Evolutionary conservation across 768 basidiomycete genomes (phyloP), one percentile per base, ranked within the genome.

Genomic region (Agaricus sinodeliciosus): DNA sequence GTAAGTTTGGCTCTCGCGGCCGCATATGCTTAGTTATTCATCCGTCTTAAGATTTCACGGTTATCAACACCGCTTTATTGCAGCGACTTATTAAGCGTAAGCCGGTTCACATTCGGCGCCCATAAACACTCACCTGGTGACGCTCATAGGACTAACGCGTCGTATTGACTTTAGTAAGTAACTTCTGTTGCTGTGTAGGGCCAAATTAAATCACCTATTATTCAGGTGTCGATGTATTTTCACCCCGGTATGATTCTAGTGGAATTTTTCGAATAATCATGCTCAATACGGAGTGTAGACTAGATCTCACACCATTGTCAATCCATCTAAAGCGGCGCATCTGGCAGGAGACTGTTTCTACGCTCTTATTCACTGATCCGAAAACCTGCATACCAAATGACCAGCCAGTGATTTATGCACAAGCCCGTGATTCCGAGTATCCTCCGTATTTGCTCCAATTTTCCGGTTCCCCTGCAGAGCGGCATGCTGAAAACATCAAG

Each of bases 401-500:
- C 13, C 80, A 87, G 60, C 60, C 63, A 5, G 82, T 90, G 74
- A 49, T 62, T 18, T 91, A 79, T 60, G 73, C 80, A 19, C 76
- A 85, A 64, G 72, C 81, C 5, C 70, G 72, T 40, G 72, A 84
- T 52, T 70, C 71, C 0, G 77, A 78, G 45, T 84, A 75, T 63
- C 81, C 87, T 3, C 87, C 89, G 0, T 90, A 85, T 62, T 72
- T 90, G 0, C 67, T 89, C 22, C 62, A 74, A 42, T 91, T 90
- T 59, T 51, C 62, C 12, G 85, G 84, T 3, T 74, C 76, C 1
- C 82, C 82, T 0, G 84, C 74, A 9, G 89, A 90, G 63, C 67
- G 89, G 55, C 84, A 87, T 55, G 80, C 82, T 0, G 89, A 90
- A 64, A 88, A 89, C 60, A 67, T 91, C 48, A 90, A 89, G 78